Percentiles rank a stretch among this genome's conserved stretches.
These are phyloP conservation scores for Leccinum subtestaceum DNA, from an alignment of 768 basidiomycete species.

Conservation along the genomic window DNA sequence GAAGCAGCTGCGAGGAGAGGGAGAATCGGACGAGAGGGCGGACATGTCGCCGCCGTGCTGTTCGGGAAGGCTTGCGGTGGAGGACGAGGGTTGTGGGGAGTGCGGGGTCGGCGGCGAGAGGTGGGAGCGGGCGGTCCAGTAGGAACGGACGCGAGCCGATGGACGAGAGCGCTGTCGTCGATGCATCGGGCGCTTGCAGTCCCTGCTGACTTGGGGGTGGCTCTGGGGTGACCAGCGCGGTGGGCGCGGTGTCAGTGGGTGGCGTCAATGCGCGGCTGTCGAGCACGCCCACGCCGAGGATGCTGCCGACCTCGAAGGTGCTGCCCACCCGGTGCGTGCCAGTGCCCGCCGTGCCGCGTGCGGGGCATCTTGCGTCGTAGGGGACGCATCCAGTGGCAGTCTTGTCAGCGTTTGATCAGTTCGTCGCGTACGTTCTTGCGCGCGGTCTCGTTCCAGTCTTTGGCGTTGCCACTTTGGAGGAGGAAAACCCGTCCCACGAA, in stretches of 20 bases:
- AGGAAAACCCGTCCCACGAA: no score
- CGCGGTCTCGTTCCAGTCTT: no score
- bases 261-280: conserved; percentile 22
- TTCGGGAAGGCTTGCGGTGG: conserved; percentile 16
- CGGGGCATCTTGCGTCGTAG: conserved; percentile 30
- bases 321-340: conserved; percentile 59
- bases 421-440: no score
- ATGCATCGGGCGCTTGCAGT: conserved; percentile 10
- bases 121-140: conserved; percentile 21
- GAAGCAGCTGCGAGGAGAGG: conserved; percentile 20
- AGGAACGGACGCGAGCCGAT: conserved; percentile 17
- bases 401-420: conserved; percentile 58
- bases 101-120: conserved; percentile 2
- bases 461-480: no score
- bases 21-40: conserved; percentile 23
- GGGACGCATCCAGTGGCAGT: conserved; percentile 61
- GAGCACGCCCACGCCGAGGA: conserved; percentile 67
- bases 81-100: conserved; percentile 10
- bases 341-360: neutral
- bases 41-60: conserved; percentile 10
- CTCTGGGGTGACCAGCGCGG: conserved; percentile 1
- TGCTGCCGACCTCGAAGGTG: conserved; percentile 73
- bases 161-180: conserved; percentile 21
- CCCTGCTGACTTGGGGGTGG: neutral
- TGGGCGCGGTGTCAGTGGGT: neutral